phyloP scores from a whole-genome alignment of 1,284 basidiomycete species.

The Abortiporus biennis region DNA sequence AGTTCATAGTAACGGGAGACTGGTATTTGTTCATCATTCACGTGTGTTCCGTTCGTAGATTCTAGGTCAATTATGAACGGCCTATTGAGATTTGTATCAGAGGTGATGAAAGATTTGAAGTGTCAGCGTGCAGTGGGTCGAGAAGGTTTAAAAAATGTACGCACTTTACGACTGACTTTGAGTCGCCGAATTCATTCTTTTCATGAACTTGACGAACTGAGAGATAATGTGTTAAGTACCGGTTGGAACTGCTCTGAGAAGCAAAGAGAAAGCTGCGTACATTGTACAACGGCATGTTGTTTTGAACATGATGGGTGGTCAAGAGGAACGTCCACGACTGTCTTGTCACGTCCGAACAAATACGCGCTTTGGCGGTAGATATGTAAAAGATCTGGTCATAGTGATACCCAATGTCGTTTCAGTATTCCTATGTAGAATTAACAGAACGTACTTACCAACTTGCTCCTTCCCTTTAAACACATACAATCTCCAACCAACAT shows the following conservation, averaged over 20 bases:
- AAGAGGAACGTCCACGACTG: slow-evolving; percentile 85
- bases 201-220: slow-evolving; percentile 77
- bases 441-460: slow-evolving; percentile 57
- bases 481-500: slow-evolving; percentile 88
- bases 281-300: slow-evolving; percentile 97
- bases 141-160: no score
- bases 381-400: slow-evolving; percentile 74
- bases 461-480: slow-evolving; percentile 96
- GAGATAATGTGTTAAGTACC: slow-evolving; percentile 9
- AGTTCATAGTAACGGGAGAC: slow-evolving; percentile 89
- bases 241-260: not conserved
- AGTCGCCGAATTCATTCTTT: slow-evolving; percentile 84
- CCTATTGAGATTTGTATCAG: slow-evolving; percentile 47
- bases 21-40: slow-evolving; percentile 86
- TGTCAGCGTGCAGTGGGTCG: no score
- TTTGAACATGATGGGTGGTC: slow-evolving; percentile 98
- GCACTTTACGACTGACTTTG: slow-evolving; percentile 76
- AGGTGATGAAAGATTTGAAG: no score
- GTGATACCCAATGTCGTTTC: no score
- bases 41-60: slow-evolving; percentile 90
- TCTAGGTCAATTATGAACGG: slow-evolving; percentile 97
- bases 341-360: slow-evolving; percentile 84
- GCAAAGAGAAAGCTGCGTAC: slow-evolving; percentile 31
- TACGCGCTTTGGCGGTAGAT: slow-evolving; percentile 93
- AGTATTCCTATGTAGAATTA: slow-evolving; percentile 3